Conservation (phyloP, 2,329 filamentous ascomycete genomes). For the Emmonsia crescens region DNA sequence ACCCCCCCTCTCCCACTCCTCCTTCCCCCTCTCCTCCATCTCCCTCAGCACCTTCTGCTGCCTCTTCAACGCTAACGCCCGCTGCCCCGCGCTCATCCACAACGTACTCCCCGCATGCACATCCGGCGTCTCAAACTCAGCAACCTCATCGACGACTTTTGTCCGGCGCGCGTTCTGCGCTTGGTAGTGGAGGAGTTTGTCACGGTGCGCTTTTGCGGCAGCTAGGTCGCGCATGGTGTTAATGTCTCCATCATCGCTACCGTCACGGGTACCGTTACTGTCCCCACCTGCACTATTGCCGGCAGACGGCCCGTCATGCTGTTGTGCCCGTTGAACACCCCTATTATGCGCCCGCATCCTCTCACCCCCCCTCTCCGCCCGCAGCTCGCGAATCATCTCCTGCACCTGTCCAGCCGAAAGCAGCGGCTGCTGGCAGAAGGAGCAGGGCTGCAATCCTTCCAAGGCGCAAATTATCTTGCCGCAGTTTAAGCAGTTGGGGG, state of each 20-base stretch:
- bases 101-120: slow-evolving; percentile 49
- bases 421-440: slow-evolving; percentile 70
- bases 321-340: slow-evolving; percentile 17
- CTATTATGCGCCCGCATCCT: slow-evolving; percentile 71
- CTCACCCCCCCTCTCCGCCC: slow-evolving; percentile 76
- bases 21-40: slow-evolving; percentile 73
- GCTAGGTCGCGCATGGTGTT: slow-evolving; percentile 46
- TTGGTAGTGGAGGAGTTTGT: slow-evolving; percentile 71
- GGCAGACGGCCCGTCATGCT: slow-evolving; percentile 17
- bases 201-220: slow-evolving; percentile 65
- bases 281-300: slow-evolving; percentile 39
- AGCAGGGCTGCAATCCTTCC: slow-evolving; percentile 88
- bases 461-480: slow-evolving; percentile 94
- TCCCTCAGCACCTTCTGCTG: slow-evolving; percentile 77
- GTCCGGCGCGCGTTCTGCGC: slow-evolving; percentile 76
- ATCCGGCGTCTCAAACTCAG: slow-evolving; percentile 55
- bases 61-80: slow-evolving; percentile 69
- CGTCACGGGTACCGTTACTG: not conserved
- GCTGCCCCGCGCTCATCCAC: slow-evolving; percentile 75
- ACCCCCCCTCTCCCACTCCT: slow-evolving; percentile 79
- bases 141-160: slow-evolving; percentile 75
- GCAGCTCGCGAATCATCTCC: slow-evolving; percentile 71
- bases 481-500: slow-evolving; percentile 84
- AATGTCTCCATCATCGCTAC: slow-evolving; percentile 16
- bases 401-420: slow-evolving; percentile 65